Evolutionary conservation across 2,329 filamentous ascomycete genomes (phyloP).

Genomic region (Sclerotinia spermophila): DNA sequence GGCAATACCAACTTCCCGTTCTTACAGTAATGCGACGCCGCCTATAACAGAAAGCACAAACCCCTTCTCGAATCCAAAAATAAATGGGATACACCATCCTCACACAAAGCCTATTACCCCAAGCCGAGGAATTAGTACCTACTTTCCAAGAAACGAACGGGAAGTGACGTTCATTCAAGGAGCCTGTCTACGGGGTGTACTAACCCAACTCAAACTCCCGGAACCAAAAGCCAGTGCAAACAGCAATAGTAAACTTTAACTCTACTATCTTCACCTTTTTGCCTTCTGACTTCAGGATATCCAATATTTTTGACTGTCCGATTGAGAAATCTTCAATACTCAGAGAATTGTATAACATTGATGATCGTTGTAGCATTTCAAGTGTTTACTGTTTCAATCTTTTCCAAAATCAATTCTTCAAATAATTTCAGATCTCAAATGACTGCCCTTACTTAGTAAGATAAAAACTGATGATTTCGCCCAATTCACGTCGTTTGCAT

Average conservation of each 20-base stretch:
- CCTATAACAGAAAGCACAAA: background rate
- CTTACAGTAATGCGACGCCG: background rate
- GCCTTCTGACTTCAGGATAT: background rate
- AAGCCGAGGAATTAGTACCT: background rate
- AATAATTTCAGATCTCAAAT: background rate
- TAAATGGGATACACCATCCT: background rate
- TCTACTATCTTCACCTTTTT: background rate
- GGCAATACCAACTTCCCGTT: background rate
- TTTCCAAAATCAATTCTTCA: background rate
- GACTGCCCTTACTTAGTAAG: too few relatives aligned
- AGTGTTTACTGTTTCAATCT: fast-evolving
- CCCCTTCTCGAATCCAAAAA: background rate
- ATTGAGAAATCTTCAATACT: background rate
- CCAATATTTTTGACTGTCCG: too few relatives aligned
- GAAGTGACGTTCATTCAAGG: too few relatives aligned
- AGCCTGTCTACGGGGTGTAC: background rate
- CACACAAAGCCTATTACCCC: background rate
- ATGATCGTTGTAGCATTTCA: background rate
- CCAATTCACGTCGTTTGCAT: too few relatives aligned
- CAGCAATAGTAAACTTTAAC: background rate
- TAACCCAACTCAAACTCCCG: background rate
- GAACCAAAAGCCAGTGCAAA: background rate
- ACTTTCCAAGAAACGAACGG: background rate
- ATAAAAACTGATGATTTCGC: too few relatives aligned
- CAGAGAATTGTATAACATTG: background rate